Evolutionary conservation across 139 green algal species (phyloP).

Genomic region (Mesostigma viride): DNA sequence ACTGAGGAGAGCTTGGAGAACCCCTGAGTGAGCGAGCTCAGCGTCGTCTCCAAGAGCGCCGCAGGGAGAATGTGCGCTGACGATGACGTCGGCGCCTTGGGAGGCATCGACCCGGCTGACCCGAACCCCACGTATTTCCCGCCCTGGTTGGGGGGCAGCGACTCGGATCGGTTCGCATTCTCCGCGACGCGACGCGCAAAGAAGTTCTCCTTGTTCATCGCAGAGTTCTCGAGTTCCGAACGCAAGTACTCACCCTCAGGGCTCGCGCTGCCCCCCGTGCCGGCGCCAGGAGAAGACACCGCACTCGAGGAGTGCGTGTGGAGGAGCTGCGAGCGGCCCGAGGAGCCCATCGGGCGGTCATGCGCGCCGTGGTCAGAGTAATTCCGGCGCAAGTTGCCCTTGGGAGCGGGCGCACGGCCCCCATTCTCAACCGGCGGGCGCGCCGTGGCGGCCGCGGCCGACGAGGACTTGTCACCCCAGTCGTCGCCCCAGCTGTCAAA

Average conservation of each 20-base stretch:
- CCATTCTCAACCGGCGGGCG: background rate
- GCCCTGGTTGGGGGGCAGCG: slow-evolving; percentile 75
- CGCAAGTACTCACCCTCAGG: no score
- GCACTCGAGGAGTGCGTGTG: background rate
- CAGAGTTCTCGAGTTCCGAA: slow-evolving; percentile 50
- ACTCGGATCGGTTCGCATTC: slow-evolving; percentile 69
- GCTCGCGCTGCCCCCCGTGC: no score
- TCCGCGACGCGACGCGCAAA: slow-evolving; percentile 74
- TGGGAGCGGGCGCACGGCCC: background rate
- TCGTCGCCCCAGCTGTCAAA: slow-evolving; percentile 71
- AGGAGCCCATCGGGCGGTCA: background rate
- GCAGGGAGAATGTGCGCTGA: no score
- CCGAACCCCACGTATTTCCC: slow-evolving; percentile 98
- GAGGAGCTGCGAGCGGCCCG: background rate
- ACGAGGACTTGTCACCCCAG: background rate
- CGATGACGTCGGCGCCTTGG: no score
- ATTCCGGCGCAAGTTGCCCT: slow-evolving; percentile 12
- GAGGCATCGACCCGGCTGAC: no score
- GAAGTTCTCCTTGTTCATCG: slow-evolving; percentile 72
- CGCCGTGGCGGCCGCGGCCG: background rate
- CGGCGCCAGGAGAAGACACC: background rate
- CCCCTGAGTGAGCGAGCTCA: no score
- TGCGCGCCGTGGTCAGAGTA: background rate
- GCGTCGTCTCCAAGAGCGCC: no score
- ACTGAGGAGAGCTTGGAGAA: slow-evolving; percentile 14